Conservation (phyloP, 768 basidiomycete genomes). For the Pisolithus marmoratus region DNA sequence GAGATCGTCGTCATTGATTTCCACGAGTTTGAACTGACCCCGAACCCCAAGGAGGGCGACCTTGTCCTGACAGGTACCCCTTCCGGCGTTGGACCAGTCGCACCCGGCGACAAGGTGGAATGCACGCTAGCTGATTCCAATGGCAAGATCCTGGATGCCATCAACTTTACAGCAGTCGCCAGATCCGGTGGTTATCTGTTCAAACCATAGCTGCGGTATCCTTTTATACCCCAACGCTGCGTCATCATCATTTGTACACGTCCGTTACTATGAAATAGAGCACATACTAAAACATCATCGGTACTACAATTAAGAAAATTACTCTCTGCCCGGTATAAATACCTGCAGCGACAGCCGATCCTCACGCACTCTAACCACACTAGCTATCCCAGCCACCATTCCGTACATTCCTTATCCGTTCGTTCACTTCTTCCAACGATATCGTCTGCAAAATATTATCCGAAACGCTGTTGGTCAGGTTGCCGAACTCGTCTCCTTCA, state of each 20-base stretch:
- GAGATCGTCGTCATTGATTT: neutral
- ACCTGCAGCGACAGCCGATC: neutral
- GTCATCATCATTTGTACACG: neutral
- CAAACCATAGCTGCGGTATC: constrained; percentile 14
- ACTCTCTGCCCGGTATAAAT: neutral
- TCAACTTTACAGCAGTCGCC: constrained; percentile 60
- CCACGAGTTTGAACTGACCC: neutral
- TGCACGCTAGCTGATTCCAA: constrained; percentile 57
- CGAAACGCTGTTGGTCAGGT: constrained; percentile 4
- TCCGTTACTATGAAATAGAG: neutral
- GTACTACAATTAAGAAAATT: constrained; percentile 1
- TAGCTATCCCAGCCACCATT: constrained; percentile 13
- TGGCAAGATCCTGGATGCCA: constrained; percentile 51
- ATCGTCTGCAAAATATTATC: constrained; percentile 21
- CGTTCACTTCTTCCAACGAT: constrained; percentile 21
- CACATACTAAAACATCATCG: neutral
- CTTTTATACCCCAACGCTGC: neutral
- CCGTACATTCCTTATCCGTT: constrained; percentile 14
- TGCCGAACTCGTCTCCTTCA: constrained; percentile 29
- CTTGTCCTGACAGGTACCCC: constrained; percentile 92
- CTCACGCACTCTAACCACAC: neutral
- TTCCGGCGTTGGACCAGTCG: constrained; percentile 77
- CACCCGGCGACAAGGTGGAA: constrained; percentile 71
- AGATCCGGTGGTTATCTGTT: constrained; percentile 70
- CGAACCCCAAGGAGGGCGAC: constrained; percentile 68